Evolutionary conservation across 306 rosid genomes (phyloP).

Genomic region (Fragaria iinumae): DNA sequence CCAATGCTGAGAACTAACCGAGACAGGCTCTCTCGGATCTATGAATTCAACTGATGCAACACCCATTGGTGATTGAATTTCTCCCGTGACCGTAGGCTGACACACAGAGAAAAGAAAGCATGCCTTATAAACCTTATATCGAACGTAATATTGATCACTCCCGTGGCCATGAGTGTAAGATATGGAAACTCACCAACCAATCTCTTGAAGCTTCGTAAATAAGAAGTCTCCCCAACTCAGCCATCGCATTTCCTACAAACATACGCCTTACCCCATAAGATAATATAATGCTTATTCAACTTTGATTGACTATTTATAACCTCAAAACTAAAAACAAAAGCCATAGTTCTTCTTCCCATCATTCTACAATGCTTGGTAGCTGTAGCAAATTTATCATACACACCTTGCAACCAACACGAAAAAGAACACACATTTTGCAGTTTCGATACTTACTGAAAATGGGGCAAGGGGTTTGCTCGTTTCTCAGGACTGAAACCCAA

Average conservation of each 20-base stretch:
- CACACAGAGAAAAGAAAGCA: not conserved
- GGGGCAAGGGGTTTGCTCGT: constrained; percentile 82
- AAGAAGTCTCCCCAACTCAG: constrained; percentile 91
- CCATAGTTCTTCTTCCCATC: not conserved
- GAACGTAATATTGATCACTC: constrained; percentile 1
- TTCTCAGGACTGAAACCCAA: constrained; percentile 94
- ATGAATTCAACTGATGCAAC: constrained; percentile 86
- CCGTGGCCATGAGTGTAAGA: constrained; percentile 2
- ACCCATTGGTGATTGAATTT: constrained; percentile 89
- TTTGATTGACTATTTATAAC: not conserved
- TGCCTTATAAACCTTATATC: not conserved
- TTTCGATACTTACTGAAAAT: constrained; percentile 66
- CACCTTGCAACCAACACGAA: not conserved
- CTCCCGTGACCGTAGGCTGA: constrained; percentile 81
- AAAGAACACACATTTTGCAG: not conserved
- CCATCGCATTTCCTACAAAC: constrained; percentile 85
- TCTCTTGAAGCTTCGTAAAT: constrained; percentile 93
- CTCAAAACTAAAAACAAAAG: not conserved
- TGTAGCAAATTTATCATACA: not conserved
- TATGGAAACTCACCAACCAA: constrained; percentile 77
- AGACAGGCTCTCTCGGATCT: constrained; percentile 92
- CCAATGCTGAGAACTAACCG: constrained; percentile 47
- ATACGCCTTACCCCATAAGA: constrained; percentile 15
- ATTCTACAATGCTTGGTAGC: not conserved
- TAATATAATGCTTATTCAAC: not conserved